These are phyloP conservation scores for Melampsora allii-populina DNA, from an alignment of 1,284 basidiomycete genomes.

Conservation along the genomic window DNA sequence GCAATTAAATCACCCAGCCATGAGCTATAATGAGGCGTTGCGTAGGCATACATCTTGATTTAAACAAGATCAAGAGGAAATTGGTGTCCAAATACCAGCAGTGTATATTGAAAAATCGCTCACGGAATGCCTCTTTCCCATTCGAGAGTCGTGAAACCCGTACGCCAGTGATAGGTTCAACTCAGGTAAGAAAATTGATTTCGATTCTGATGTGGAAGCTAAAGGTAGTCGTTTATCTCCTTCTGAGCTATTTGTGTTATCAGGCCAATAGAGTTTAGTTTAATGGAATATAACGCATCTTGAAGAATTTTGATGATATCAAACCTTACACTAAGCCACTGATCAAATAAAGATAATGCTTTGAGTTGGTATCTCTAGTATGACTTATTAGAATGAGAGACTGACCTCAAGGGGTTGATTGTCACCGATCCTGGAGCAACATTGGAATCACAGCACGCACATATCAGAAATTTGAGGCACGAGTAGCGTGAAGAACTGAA, in stretches of 20 bases:
- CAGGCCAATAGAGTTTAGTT: not conserved
- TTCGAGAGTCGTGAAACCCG: constrained; percentile 34
- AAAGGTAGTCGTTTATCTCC: constrained; percentile 9
- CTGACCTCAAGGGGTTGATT: constrained; percentile 29
- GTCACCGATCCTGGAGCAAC: constrained; percentile 6
- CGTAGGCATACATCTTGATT: constrained; percentile 29
- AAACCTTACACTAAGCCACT: constrained; percentile 39
- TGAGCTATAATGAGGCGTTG: constrained; percentile 19
- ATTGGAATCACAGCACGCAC: not conserved
- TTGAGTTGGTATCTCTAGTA: not conserved
- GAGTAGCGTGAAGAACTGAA: not conserved
- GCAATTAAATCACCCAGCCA: constrained; percentile 30
- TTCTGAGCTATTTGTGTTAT: not conserved
- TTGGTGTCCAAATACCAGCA: not conserved
- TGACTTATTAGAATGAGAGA: not conserved
- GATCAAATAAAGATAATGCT: not conserved
- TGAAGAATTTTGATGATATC: not conserved
- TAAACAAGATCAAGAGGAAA: not conserved
- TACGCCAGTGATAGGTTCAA: constrained; percentile 12
- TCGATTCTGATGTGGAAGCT: constrained; percentile 26
- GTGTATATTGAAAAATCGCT: not conserved
- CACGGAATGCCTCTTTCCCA: constrained; percentile 29
- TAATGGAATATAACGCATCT: no score
- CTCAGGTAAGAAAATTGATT: constrained; percentile 23
- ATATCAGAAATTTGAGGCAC: not conserved